Evolutionary conservation across 2,329 filamentous ascomycete genomes (phyloP), one percentile per base, ranked within the genome.

Genomic region (Zarea fungicola): DNA sequence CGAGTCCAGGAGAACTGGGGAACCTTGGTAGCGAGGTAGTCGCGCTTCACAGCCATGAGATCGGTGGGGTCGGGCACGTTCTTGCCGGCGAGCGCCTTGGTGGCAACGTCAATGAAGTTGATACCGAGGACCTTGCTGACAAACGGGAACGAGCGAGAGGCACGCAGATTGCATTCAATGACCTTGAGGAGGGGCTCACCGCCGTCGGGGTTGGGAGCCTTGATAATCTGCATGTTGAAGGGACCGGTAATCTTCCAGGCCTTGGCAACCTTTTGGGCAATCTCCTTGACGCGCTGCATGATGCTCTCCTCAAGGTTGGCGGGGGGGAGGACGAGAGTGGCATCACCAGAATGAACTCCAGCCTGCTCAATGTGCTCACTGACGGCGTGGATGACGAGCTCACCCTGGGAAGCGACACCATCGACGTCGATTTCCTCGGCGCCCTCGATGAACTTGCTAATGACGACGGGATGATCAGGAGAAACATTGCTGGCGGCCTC

Each of bases 141-240:
- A 70, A 97, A 97, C 64, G 93, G 92, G 84, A 97, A 97, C 1
- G 92, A 97, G 55, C 92, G 90, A 52, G 92, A 97, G 50, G 92
- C 93, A 67, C 92, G 92, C 54, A 97, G 83, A 70, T 97, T 97
- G 76, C 92, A 97, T 73, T 97, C 92, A 55, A 97, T 97, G 62
- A 97, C 92, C 78, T 96, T 96, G 56, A 97, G 81, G 23, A 80
- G 76, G 28, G 87, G 81, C 62, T 85, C 80, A 49, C 84, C 85
- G 50, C 87, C 87, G 51, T 88, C 83, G 26, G 85, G 81, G 61
- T 86, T 76, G 11, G 88, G 78, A 29, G 87, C 89, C 75, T 95
- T 95, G 80, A 99, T 97, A 71, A 99, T 95, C 67, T 99, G 93
- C 92, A 99, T 97, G 80, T 99, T 99, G 83, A 97, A 99, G 51